These are phyloP conservation scores for Argentina anserina DNA, from an alignment of 306 rosid species.

Conservation along the genomic window DNA sequence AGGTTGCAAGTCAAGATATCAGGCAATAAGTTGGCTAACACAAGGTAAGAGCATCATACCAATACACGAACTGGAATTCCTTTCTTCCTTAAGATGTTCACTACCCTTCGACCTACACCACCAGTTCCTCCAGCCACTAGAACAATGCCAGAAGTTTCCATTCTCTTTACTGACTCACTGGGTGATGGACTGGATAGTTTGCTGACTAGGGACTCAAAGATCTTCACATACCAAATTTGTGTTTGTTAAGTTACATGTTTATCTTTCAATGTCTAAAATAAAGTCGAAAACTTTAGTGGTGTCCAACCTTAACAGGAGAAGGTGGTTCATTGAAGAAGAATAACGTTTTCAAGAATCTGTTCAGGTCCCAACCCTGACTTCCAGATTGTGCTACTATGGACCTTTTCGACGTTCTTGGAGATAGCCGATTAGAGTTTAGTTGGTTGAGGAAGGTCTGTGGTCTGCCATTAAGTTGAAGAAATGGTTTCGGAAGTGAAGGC, in stretches of 20 bases:
- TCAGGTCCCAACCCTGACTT: constrained; percentile 71
- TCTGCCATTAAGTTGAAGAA: constrained; percentile 58
- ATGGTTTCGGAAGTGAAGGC: constrained; percentile 56
- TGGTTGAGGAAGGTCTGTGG: constrained; percentile 32
- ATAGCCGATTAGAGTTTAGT: constrained; percentile 24
- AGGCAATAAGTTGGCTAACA: neutral
- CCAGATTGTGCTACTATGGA: constrained; percentile 57
- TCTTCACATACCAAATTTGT: constrained; percentile 47
- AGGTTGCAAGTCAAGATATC: neutral
- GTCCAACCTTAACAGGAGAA: constrained; percentile 76
- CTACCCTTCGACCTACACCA: constrained; percentile 94
- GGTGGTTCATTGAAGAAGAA: constrained; percentile 80
- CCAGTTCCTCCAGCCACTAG: constrained; percentile 97
- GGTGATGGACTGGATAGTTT: constrained; percentile 61
- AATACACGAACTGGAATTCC: constrained; percentile 76
- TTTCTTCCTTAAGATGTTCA: constrained; percentile 61
- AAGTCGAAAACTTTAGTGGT: constrained; percentile 1
- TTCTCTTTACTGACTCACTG: constrained; percentile 42
- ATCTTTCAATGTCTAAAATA: constrained; percentile 2
- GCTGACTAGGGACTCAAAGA: constrained; percentile 71
- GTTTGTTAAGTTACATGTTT: constrained; percentile 35
- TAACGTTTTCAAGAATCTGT: constrained; percentile 70
- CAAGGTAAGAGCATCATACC: constrained; percentile 48
- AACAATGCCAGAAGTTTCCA: constrained; percentile 70
- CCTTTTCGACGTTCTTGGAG: constrained; percentile 35